Conservation (phyloP, 352 stramenopile genomes). For the Globisporangium camurandrum region DNA sequence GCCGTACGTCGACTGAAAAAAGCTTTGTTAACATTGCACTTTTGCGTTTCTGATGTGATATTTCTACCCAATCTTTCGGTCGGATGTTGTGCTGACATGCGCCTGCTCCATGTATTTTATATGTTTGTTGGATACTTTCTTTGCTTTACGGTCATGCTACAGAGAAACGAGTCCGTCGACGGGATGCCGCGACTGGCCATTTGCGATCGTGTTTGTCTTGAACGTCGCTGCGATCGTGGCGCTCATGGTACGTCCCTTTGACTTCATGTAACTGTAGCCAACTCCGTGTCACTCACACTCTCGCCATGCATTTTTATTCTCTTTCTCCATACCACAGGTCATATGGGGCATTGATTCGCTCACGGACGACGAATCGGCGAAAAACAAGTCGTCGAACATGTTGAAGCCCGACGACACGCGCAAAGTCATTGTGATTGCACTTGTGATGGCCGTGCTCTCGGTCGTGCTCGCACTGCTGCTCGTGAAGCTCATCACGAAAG, state of each 20-base stretch:
- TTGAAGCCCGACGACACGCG: conserved; percentile 56
- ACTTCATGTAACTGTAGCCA: neutral
- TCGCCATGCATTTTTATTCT: neutral
- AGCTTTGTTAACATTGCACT: too few species aligned
- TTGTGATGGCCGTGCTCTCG: conserved; percentile 48
- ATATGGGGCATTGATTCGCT: conserved; percentile 65
- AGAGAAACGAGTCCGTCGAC: conserved; percentile 20
- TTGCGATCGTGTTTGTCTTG: conserved; percentile 65
- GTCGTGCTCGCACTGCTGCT: conserved; percentile 52
- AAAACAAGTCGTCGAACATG: conserved; percentile 23
- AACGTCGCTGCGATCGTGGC: conserved; percentile 74
- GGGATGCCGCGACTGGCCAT: conserved; percentile 71
- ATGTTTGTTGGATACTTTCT: too few species aligned
- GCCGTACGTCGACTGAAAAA: conserved; percentile 45
- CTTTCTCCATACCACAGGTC: conserved; percentile 8
- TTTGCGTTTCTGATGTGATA: too few species aligned
- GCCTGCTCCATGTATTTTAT: too few species aligned
- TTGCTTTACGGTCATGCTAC: too few species aligned
- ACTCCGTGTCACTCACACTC: neutral
- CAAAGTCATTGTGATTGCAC: conserved; percentile 40
- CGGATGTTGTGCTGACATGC: too few species aligned
- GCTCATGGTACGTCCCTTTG: conserved; percentile 23
- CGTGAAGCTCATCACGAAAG: conserved; percentile 77
- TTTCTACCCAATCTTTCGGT: too few species aligned
- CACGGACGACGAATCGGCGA: conserved; percentile 16